Evolutionary conservation across 345 rosid genomes (phyloP).

Genomic region (Gossypium anomalum): DNA sequence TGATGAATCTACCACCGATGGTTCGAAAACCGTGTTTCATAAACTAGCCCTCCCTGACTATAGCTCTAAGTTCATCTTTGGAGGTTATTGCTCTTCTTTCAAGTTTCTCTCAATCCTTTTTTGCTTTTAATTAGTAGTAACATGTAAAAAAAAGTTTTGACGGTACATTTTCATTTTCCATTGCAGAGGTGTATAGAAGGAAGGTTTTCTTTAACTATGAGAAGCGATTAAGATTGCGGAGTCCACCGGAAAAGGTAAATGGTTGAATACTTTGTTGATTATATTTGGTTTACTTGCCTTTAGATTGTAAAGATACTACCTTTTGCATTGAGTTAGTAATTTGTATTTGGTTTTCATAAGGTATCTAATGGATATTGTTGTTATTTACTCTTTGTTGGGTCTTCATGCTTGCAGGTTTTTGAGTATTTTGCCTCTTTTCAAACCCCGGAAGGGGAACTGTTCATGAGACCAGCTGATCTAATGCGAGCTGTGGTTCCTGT

Average conservation of each 20-base stretch:
- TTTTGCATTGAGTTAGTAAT: too few species aligned
- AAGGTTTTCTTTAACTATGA: conserved; percentile 90
- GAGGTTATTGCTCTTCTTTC: conserved; percentile 36
- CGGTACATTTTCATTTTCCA: background rate
- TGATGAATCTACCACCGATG: conserved; percentile 26
- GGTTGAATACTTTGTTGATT: background rate
- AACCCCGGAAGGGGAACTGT: conserved; percentile 56
- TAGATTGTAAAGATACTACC: background rate
- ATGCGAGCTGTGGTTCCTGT: conserved; percentile 95
- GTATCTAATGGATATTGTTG: background rate
- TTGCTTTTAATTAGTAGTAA: background rate
- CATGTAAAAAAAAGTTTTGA: background rate
- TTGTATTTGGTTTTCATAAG: background rate
- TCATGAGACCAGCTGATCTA: conserved; percentile 81
- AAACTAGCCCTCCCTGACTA: conserved; percentile 63
- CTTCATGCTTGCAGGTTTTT: conserved; percentile 50
- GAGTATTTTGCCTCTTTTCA: conserved; percentile 76
- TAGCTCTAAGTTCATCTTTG: conserved; percentile 53
- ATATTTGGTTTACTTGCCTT: background rate
- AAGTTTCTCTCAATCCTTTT: background rate
- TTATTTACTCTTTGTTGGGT: background rate
- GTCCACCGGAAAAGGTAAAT: conserved; percentile 91
- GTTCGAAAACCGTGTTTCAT: conserved; percentile 27
- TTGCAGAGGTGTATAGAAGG: conserved; percentile 72
- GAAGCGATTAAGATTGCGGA: conserved; percentile 84